Conservation (phyloP, 306 rosid species). For the Herpetospermum pedunculosum region DNA sequence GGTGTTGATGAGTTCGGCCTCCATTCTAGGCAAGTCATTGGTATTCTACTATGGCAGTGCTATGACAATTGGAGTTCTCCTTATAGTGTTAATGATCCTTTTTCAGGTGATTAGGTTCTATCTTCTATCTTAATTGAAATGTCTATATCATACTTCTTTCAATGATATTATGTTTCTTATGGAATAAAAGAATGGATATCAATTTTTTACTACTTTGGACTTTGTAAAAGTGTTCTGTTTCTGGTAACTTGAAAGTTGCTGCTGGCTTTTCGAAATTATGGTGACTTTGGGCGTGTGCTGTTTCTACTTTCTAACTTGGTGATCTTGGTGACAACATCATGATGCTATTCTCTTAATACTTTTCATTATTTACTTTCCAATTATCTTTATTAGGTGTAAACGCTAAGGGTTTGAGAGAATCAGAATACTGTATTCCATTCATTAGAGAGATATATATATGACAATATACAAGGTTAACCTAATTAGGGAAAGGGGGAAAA, state of each 20-base stretch:
- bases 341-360: not conserved
- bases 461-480: no score
- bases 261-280: not conserved
- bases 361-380: not conserved
- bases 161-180: not conserved
- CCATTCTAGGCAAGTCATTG: constrained; percentile 55
- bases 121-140: not conserved
- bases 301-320: not conserved
- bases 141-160: not conserved
- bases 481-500: no score
- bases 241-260: not conserved
- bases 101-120: constrained; percentile 51
- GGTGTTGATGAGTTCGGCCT: constrained; percentile 56
- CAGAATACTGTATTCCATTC: no score
- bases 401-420: no score
- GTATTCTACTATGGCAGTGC: constrained; percentile 72
- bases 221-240: not conserved
- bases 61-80: constrained; percentile 72
- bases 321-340: not conserved
- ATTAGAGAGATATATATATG: no score
- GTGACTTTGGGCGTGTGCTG: not conserved
- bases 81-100: constrained; percentile 70
- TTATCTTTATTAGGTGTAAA: not conserved
- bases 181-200: not conserved
- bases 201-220: not conserved